Evolutionary conservation across 1,284 basidiomycete species (phyloP), one percentile per base, ranked within the genome.

Genomic region (Puccinia polysora): DNA sequence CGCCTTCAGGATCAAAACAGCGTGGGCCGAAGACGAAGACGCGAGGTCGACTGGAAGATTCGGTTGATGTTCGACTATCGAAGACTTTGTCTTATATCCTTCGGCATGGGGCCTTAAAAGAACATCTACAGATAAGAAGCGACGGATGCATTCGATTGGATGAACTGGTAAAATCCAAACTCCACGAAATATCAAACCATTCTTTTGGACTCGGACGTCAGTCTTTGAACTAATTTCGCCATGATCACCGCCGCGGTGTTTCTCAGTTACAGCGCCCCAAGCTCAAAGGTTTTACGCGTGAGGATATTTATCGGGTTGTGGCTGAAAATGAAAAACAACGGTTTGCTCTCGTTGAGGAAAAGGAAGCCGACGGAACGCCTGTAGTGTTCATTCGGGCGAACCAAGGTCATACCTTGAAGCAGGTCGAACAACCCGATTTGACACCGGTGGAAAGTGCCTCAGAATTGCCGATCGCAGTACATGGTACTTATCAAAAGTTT

Each of bases 361-460:
- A 50, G 23, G 71, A 76, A 12, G 47, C 60, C 20, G 69, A 59
- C n/a, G 67, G 76, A 32, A 78, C 79, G 4, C 79, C 82, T 7
- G 80, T 84, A 23, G 89, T 88, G 86, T 93, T 88, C 86, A 93
- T 97, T 75, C 84, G 91, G 58, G 95, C 95, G 0, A 91, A 91
- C 74, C 95, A 97, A 81, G 96, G 95, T 0, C 95, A 97, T 81
- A 90, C 91, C 1, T 82, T 94, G 47, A 84, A 87, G 81, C 74
- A 89, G 88, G 81, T 83, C 0, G 83, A 90, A 14, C 82, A 87
- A 55, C 81, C 94, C 28, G 86, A 90, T 38, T 80, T 91, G 58
- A 83, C 83, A 56, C 86, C 86, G 1, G 85, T 93, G 4, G 77
- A 81, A 6, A 84, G 85, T 0, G 82, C 84, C 0, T 78, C 82